These are phyloP conservation scores for Lentinula aciculospora DNA, from an alignment of 768 basidiomycete genomes.

Conservation along the genomic window DNA sequence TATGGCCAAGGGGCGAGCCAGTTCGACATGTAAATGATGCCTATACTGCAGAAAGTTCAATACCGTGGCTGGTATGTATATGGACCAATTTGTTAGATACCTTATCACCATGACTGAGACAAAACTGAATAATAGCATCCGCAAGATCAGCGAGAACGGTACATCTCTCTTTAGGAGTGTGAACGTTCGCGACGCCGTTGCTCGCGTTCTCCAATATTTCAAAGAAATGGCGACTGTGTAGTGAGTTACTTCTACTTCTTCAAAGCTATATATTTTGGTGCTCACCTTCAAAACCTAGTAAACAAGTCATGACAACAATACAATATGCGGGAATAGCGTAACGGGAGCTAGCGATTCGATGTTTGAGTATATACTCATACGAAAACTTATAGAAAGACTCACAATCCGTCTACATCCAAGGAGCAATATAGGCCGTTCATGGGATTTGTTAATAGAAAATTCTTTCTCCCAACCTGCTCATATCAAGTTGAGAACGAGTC, in stretches of 20 bases:
- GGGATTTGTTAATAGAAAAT: slow-evolving; percentile 19
- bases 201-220: slow-evolving; percentile 36
- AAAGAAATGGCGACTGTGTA: slow-evolving; percentile 34
- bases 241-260: too few relatives aligned
- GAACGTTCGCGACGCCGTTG: slow-evolving; percentile 30
- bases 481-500: slow-evolving; percentile 6
- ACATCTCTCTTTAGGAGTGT: slow-evolving; percentile 32
- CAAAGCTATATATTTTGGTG: not conserved
- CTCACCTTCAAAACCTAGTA: slow-evolving; percentile 42
- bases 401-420: slow-evolving; percentile 28
- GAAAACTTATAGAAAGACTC: slow-evolving; percentile 13
- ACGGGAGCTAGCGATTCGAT: slow-evolving; percentile 14
- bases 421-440: slow-evolving; percentile 49
- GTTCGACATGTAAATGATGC: slow-evolving; percentile 29
- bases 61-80: not conserved
- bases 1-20: slow-evolving; percentile 28
- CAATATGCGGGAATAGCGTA: slow-evolving; percentile 41
- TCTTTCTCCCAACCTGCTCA: slow-evolving; percentile 12
- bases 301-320: slow-evolving; percentile 28
- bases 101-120: slow-evolving; percentile 37
- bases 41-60: slow-evolving; percentile 21
- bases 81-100: slow-evolving; percentile 23
- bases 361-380: not conserved
- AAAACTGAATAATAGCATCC: slow-evolving; percentile 37
- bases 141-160: slow-evolving; percentile 30